A percentile compares a stretch with the other conserved stretches of the same genome.
phyloP scores from a whole-genome alignment of 352 stramenopile genomes.

The Phytophthora ohioensis region DNA sequence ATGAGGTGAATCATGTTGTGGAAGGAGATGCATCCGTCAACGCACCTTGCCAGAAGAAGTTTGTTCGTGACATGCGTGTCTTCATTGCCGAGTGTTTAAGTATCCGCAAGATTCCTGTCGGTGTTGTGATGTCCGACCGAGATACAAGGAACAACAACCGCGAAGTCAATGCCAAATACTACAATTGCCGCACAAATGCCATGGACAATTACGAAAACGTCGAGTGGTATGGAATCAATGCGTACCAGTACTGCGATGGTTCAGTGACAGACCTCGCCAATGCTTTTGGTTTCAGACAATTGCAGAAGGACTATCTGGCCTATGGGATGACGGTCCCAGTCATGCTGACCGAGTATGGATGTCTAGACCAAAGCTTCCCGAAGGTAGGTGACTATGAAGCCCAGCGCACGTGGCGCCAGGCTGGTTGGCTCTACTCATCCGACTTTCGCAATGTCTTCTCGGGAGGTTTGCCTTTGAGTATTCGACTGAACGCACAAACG shows the following conservation, averaged over 20 bases:
- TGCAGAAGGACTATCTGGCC: conserved; percentile 58
- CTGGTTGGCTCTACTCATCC: conserved; percentile 58
- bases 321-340: conserved; percentile 80
- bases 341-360: conserved; percentile 88
- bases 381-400: conserved; percentile 64
- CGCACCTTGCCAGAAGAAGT: conserved; percentile 91
- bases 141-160: conserved; percentile 50
- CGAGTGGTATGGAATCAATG: conserved; percentile 88
- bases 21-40: conserved; percentile 48
- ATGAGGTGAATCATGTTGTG: conserved; percentile 85
- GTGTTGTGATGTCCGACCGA: conserved; percentile 71
- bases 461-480: conserved; percentile 87
- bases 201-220: conserved; percentile 73
- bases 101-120: conserved; percentile 82
- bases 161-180: conserved; percentile 78
- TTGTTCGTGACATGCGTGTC: conserved; percentile 82
- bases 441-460: conserved; percentile 63
- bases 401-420: conserved; percentile 74
- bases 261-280: too few species aligned
- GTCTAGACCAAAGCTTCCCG: conserved; percentile 68
- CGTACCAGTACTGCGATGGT: conserved; percentile 79
- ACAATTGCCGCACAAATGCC: conserved; percentile 78
- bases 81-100: conserved; percentile 66
- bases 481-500: conserved; percentile 80
- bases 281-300: conserved; percentile 54